These are phyloP conservation scores for Aspergillus versicolor DNA, from an alignment of 2,329 filamentous ascomycete species.

Conservation along the genomic window DNA sequence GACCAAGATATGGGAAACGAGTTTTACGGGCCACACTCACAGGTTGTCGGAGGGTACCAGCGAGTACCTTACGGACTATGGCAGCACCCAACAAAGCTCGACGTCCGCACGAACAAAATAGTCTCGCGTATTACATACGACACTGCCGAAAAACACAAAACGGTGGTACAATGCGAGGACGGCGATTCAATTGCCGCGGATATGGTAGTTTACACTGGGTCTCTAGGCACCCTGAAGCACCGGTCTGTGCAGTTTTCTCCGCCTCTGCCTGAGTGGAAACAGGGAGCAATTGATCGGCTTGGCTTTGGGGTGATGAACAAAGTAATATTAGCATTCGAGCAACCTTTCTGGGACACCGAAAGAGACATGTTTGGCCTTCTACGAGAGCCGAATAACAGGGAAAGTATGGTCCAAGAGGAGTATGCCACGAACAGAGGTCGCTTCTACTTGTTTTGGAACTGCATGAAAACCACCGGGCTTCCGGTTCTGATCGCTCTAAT, in stretches of 20 bases:
- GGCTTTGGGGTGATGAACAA: slow-evolving; percentile 96
- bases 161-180: slow-evolving; percentile 72
- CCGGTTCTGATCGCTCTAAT: slow-evolving; percentile 88
- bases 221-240: slow-evolving; percentile 86
- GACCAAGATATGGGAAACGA: slow-evolving; percentile 98
- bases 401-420: slow-evolving; percentile 74
- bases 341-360: slow-evolving; percentile 85
- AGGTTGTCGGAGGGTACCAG: slow-evolving; percentile 91
- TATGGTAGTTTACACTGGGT: slow-evolving; percentile 83
- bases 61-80: slow-evolving; percentile 86
- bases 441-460: slow-evolving; percentile 98
- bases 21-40: slow-evolving; percentile 91
- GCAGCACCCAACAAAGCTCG: slow-evolving; percentile 71
- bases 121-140: slow-evolving; percentile 72
- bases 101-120: slow-evolving; percentile 70
- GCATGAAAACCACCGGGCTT: slow-evolving; percentile 81
- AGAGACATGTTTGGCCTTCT: slow-evolving; percentile 94
- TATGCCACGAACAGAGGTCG: slow-evolving; percentile 79
- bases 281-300: slow-evolving; percentile 73
- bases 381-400: slow-evolving; percentile 66
- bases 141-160: slow-evolving; percentile 48
- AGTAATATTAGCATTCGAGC: slow-evolving; percentile 83
- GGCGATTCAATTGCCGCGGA: slow-evolving; percentile 80
- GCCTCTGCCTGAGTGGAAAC: slow-evolving; percentile 83
- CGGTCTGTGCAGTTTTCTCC: slow-evolving; percentile 81